Base-by-base conservation (phyloP, 1,284 basidiomycete genomes). In the Cryptococcus deneoformans region DNA sequence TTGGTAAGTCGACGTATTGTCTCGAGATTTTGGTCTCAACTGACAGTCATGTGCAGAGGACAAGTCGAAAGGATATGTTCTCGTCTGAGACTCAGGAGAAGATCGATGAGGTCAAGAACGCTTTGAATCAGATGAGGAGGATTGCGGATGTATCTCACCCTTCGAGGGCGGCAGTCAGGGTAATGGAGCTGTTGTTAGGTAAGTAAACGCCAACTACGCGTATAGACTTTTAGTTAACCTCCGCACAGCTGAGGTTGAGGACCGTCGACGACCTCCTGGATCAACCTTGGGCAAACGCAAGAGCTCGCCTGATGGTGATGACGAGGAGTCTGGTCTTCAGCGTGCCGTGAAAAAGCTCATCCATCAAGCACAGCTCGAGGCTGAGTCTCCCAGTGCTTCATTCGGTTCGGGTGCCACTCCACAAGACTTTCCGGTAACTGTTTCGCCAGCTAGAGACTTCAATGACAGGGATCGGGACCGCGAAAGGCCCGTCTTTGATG, bases 151-250 rank as follows among this genome's bases (percentile, higher is more conserved):
- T 75, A 11, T 79, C 78, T 2, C 74, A 77, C 43, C 73, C 77
- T 1, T 76, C 78, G 29, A 61, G 73, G 29, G 75, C 74, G 2
- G 70, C 76, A 0, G 72, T 79, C 56, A 72, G 72, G 55, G 77
- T 79, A n/a, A 75, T 78, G 69, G 77, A 76, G 54, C 72, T 76
- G 50, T 54, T 79, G 14, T 62, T 79, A 40, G 65, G 74, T 75
- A 46, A 62, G 72, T 61, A 20, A 24, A 10, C 5, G 43, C 11
- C n/a, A 50, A 4, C 6, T 10, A 10, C 8, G 16, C 12, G 47
- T 10, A 37, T 8, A 44, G 29, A 29, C 29, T 20, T 1, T 14
- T 1, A 47, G 8, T 50, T 56, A 48, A 56, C 50, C 16, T 36
- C 44, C 38, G 14, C 46, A 34, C 48, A 77, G 75, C 63, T 53